These are phyloP conservation scores for Vitis hybrid DNA, from an alignment of 177 flowering plant species.

Conservation along the genomic window DNA sequence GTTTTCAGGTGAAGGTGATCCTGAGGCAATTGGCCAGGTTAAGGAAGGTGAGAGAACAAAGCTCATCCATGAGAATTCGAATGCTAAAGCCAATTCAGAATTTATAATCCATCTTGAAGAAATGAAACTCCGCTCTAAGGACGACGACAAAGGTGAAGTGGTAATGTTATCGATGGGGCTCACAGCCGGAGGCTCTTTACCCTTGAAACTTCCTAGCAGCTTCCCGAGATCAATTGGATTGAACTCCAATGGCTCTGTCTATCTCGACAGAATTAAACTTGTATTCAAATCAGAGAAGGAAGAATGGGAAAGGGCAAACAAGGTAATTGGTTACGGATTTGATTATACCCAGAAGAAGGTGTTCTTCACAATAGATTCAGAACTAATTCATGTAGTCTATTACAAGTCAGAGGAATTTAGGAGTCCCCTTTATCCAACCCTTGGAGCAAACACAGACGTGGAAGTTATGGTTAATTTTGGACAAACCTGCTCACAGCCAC, in stretches of 20 bases:
- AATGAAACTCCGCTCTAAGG: conserved; percentile 3
- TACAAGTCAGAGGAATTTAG: conserved; percentile 75
- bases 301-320: conserved; percentile 54
- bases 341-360: conserved; percentile 62
- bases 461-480: too few species aligned
- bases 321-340: conserved; percentile 85
- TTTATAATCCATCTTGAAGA: too few species aligned
- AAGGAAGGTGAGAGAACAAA: too few species aligned
- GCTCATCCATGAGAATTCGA: too few species aligned
- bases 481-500: too few species aligned
- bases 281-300: conserved; percentile 49
- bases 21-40: too few species aligned
- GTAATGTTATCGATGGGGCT: conserved; percentile 57
- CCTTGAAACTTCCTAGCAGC: conserved; percentile 62
- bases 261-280: conserved; percentile 66
- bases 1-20: neutral
- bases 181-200: conserved; percentile 45
- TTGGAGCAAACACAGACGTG: conserved; percentile 51
- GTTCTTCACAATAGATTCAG: conserved; percentile 28
- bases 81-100: too few species aligned
- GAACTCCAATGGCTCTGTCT: conserved; percentile 75
- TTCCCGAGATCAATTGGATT: conserved; percentile 79
- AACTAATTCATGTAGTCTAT: conserved; percentile 57
- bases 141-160: conserved; percentile 24
- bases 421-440: conserved; percentile 74